Evolutionary conservation across 371 early-diverging fungal species (phyloP).

Genomic region (Zychaea mexicana): DNA sequence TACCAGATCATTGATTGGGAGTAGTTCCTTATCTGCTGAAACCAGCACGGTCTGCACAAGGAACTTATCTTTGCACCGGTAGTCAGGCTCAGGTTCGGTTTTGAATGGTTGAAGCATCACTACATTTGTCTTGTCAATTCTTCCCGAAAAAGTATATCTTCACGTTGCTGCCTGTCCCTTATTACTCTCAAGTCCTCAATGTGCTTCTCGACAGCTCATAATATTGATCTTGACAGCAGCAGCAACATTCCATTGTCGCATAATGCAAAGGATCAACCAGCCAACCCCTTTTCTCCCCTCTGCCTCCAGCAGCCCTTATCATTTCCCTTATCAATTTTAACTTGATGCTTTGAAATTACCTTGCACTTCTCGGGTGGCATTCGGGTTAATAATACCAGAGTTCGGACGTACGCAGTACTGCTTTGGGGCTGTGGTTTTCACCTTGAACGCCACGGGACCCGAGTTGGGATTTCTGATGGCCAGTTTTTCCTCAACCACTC

Average conservation of each 20-base stretch:
- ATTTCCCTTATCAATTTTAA: too few species aligned
- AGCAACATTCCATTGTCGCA: too few species aligned
- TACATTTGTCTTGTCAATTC: slow-evolving; percentile 22
- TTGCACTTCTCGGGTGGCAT: slow-evolving; percentile 2
- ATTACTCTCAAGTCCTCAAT: background rate
- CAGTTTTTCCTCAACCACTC: slow-evolving; percentile 63
- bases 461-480: slow-evolving; percentile 71
- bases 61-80: slow-evolving; percentile 94
- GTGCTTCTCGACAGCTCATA: background rate
- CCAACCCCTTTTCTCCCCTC: background rate
- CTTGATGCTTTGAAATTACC: too few species aligned
- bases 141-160: slow-evolving; percentile 2
- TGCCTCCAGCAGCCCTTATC: too few species aligned
- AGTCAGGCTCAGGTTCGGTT: slow-evolving; percentile 70
- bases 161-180: background rate
- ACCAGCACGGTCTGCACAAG: slow-evolving; percentile 81
- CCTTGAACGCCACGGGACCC: slow-evolving; percentile 86
- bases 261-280: too few species aligned
- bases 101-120: slow-evolving; percentile 91
- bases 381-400: slow-evolving; percentile 84
- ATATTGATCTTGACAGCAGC: too few species aligned
- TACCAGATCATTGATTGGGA: slow-evolving; percentile 2
- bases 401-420: slow-evolving; percentile 97
- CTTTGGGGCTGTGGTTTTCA: slow-evolving; percentile 98
- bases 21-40: background rate